Evolutionary conservation across 495 filamentous ascomycete genomes (phyloP), one percentile per base, ranked within the genome.

Genomic region (Tetracladium setigerum): DNA sequence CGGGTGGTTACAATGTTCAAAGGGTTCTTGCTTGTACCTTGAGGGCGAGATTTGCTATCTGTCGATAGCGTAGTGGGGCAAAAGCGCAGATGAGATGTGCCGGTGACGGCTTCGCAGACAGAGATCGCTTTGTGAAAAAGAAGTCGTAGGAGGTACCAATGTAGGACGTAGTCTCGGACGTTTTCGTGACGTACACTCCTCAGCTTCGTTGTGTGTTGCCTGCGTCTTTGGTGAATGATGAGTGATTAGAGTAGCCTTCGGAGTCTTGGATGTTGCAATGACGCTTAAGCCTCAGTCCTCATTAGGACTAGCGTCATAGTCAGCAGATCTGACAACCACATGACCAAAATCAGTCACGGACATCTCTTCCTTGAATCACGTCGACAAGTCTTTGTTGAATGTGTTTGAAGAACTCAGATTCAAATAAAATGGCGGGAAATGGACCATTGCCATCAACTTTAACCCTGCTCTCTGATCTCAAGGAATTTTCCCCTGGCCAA

Each of bases 401-500:
- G 22, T 27, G 22, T 27, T 3, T 27, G 3, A 7, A 7, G 22
- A 27, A 27, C 3, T 27, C 30, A 35, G 43, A n/a, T 35, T 18
- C 2, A 38, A 17, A 7, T 4, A n/a, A 16, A 11, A 49, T 52
- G 47, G 39, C 51, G 15, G 46, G 47, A 7, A 59, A 59, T 53
- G 56, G 52, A 12, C 49, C 56, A 12, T 27, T 55, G 17, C 46
- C 56, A 1, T 46, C 52, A 1, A 52, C 13, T 31, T 18, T 59
- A 14, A 32, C 19, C 4, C 34, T 59, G 18, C 53, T 59, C 13
- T 50, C 57, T 31, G 50, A 56, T 46, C 57, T 60, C 33, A 30
- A 12, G 15, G 32, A 14, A 12, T 38, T 49, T 31, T 12, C 72
- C 17, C 55, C 70, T 13, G 82, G 84, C 31, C 69, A 78, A 12